These are phyloP conservation scores for sweet orange (Citrus sinensis) DNA, from an alignment of 345 rosid genomes.

Conservation along the genomic window DVS_A1.0 CM039163.1:8062501-8063000, in stretches of 20 bases:
- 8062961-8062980: not conserved
- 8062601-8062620: not conserved
- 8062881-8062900: not conserved
- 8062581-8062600: not conserved
- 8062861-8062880: not conserved
- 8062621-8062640: not conserved
- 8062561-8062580: too few species aligned
- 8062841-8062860: not conserved
- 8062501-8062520: not conserved
- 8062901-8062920: not conserved
- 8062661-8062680: not conserved
- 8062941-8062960: not conserved
- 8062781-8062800: not conserved
- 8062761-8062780: not conserved
- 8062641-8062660: not conserved
- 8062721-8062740: not conserved
- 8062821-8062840: not conserved
- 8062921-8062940: not conserved
- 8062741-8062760: not conserved
- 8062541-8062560: not conserved
- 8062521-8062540: not conserved
- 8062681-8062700: not conserved
- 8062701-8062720: too few species aligned
- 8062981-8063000: not conserved
- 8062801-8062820: not conserved